Conservation (phyloP, 768 basidiomycete species). For the Naematelia encephala region DNA sequence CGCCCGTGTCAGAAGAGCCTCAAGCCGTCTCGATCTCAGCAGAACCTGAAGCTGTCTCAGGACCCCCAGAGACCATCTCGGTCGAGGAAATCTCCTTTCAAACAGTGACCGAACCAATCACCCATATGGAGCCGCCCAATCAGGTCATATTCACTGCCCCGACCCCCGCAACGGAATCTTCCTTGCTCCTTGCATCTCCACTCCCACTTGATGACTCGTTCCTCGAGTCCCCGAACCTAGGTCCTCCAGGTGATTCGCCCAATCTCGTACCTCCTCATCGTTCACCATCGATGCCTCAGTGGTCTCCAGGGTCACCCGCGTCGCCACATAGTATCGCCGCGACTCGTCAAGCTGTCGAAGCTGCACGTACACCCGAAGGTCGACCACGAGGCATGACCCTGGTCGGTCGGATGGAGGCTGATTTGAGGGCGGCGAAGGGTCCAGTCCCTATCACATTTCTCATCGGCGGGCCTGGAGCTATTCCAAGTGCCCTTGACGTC, state of each 20-base stretch:
- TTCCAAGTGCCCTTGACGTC: slow-evolving; percentile 1
- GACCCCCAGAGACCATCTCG: neutral
- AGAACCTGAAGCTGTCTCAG: neutral
- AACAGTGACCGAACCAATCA: neutral
- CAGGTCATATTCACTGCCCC: neutral
- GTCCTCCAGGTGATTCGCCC: neutral
- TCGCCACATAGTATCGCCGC: slow-evolving; percentile 38
- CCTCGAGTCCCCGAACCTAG: neutral
- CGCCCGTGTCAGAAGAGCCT: neutral
- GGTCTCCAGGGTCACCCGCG: slow-evolving; percentile 30
- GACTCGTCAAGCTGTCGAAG: slow-evolving; percentile 38
- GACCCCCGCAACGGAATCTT: neutral
- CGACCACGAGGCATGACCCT: slow-evolving; percentile 35
- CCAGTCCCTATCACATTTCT: slow-evolving; percentile 48
- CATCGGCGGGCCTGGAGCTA: slow-evolving; percentile 24
- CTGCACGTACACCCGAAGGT: slow-evolving; percentile 23
- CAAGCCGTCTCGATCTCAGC: neutral
- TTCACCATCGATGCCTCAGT: slow-evolving; percentile 9
- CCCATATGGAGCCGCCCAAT: neutral
- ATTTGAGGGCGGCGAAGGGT: slow-evolving; percentile 37
- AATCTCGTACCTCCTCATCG: neutral
- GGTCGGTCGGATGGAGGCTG: slow-evolving; percentile 45
- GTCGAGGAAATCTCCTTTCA: neutral
- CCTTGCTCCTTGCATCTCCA: slow-evolving; percentile 23
- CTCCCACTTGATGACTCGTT: slow-evolving; percentile 19